phyloP scores from a whole-genome alignment of 2,329 filamentous ascomycete species.

The Periconia sp. region DNA sequence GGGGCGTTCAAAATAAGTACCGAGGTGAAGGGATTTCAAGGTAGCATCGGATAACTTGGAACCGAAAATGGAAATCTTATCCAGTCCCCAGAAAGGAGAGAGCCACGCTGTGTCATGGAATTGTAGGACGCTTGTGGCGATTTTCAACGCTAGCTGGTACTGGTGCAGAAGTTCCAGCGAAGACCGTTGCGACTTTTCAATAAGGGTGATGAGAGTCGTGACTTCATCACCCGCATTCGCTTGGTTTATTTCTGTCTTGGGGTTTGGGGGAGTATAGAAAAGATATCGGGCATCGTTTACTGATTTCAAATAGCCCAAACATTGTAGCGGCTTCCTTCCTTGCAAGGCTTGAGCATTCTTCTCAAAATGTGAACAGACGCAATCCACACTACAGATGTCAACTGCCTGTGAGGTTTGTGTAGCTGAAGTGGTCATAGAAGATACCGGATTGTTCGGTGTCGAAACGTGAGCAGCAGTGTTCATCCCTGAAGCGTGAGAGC shows the following conservation, averaged over 20 bases:
- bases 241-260: neutral
- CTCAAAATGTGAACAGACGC: neutral
- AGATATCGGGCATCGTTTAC: neutral
- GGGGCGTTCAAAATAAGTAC: neutral
- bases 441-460: neutral
- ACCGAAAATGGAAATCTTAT: slow-evolving; percentile 3
- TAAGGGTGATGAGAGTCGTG: slow-evolving; percentile 1
- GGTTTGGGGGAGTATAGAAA: neutral
- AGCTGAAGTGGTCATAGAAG: neutral
- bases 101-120: slow-evolving; percentile 4
- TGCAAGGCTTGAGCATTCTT: neutral
- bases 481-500: neutral
- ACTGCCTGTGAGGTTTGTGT: neutral
- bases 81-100: neutral
- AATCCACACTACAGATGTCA: slow-evolving; percentile 1
- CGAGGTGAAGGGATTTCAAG: slow-evolving; percentile 2
- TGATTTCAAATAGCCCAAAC: neutral
- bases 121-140: slow-evolving; percentile 3
- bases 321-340: too few relatives aligned
- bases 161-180: slow-evolving; percentile 3
- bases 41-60: slow-evolving; percentile 2
- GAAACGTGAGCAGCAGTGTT: neutral
- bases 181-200: neutral
- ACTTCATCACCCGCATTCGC: neutral
- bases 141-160: slow-evolving; percentile 2